These are phyloP conservation scores for Colletotrichum sp. DNA, from an alignment of 2,329 filamentous ascomycete genomes.

Conservation along the genomic window DNA sequence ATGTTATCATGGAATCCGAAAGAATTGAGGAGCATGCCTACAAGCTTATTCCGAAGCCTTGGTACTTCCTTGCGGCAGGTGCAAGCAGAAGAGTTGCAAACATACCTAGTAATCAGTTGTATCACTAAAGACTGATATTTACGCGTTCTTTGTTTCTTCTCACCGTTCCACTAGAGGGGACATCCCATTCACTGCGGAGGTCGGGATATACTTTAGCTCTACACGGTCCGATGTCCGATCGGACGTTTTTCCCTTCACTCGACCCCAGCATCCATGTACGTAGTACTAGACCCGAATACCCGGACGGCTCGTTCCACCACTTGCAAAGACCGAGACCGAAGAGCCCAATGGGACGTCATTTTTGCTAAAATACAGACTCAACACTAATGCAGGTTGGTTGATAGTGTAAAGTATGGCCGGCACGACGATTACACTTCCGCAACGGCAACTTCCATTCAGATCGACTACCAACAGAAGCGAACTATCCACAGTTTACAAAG, in stretches of 20 bases:
- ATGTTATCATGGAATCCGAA: not conserved
- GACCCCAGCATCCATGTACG: not conserved
- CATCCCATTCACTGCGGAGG: not conserved
- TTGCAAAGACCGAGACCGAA: not conserved
- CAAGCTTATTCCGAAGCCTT: not conserved
- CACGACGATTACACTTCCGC: not conserved
- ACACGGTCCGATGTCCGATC: not conserved
- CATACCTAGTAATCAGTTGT: not conserved
- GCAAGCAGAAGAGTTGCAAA: not conserved
- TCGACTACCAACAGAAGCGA: not conserved
- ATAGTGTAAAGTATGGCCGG: not conserved
- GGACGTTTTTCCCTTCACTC: not conserved
- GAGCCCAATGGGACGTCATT: not conserved
- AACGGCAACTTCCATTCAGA: not conserved
- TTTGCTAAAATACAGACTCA: not conserved
- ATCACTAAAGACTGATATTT: not conserved
- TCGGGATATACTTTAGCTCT: not conserved
- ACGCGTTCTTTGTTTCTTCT: not conserved
- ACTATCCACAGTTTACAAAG: not conserved
- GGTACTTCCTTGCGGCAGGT: not conserved
- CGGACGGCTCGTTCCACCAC: not conserved
- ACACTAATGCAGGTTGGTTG: not conserved
- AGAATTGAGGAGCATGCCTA: not conserved
- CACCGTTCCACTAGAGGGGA: not conserved
- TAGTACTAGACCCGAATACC: not conserved